These are phyloP conservation scores for Kwoniella europaea DNA, from an alignment of 768 basidiomycete genomes.

Conservation along the genomic window DNA sequence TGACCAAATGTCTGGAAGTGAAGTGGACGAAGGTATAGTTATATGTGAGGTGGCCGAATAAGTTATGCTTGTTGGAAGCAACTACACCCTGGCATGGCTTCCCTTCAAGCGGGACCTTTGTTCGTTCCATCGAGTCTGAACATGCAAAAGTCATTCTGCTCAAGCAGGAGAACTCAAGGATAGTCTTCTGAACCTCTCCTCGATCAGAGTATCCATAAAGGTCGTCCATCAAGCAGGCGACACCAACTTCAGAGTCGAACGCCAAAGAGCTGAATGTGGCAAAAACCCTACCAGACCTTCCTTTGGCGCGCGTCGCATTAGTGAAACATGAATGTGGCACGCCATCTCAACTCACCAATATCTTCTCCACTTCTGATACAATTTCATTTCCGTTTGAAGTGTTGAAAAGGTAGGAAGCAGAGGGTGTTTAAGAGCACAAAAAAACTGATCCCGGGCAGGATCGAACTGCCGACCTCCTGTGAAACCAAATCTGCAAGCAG, in stretches of 20 bases:
- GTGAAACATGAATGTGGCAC: not conserved
- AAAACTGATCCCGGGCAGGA: conserved; percentile 21
- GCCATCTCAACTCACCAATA: not conserved
- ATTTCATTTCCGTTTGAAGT: not conserved
- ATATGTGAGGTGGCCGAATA: no score
- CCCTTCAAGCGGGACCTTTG: no score
- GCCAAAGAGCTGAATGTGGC: not conserved
- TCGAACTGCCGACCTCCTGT: conserved; percentile 30
- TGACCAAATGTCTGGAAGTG: no score
- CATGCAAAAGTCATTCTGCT: no score
- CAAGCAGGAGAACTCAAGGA: no score
- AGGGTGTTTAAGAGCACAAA: not conserved
- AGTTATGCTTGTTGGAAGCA: no score
- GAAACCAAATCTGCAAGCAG: not conserved
- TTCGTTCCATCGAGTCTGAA: no score
- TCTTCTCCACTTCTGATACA: not conserved
- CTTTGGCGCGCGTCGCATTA: not conserved
- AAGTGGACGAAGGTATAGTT: no score
- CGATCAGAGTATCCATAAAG: not conserved
- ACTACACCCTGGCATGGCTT: no score
- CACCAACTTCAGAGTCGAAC: not conserved
- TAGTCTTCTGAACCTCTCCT: not conserved
- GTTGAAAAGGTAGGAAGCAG: not conserved
- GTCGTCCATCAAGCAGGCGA: not conserved
- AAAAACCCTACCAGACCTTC: not conserved